Percentiles rank a stretch among this genome's conserved stretches.
phyloP scores from a whole-genome alignment of 1,139 yeast genomes.

The Petasospora rhodanensis region DNA sequence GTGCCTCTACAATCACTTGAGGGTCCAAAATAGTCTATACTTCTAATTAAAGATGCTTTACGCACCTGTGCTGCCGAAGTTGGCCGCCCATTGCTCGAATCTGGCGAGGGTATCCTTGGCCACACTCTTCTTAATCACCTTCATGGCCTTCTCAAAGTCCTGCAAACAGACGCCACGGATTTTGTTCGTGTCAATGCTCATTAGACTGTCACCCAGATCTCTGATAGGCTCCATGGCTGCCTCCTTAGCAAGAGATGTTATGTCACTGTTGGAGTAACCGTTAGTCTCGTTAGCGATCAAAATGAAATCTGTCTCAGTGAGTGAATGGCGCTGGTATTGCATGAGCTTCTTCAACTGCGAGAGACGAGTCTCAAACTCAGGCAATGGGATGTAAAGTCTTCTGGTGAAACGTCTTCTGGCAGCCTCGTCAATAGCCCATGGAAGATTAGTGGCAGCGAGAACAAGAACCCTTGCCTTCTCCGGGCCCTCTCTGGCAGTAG shows the following conservation, averaged over 20 bases:
- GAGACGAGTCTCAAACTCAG: slow-evolving; percentile 53
- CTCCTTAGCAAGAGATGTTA: slow-evolving; percentile 63
- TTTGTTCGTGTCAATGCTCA: slow-evolving; percentile 48
- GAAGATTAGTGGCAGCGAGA: slow-evolving; percentile 60
- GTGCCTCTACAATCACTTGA: too few species aligned
- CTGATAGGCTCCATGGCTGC: slow-evolving; percentile 72
- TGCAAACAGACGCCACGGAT: slow-evolving; percentile 47
- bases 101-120: slow-evolving; percentile 46
- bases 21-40: too few species aligned
- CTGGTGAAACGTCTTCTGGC: slow-evolving; percentile 60
- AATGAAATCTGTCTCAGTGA: slow-evolving; percentile 45
- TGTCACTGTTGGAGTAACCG: slow-evolving; percentile 62
- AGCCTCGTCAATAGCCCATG: slow-evolving; percentile 69
- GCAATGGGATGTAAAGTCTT: slow-evolving; percentile 60
- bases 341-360: slow-evolving; percentile 47
- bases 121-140: slow-evolving; percentile 54
- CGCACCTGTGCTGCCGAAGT: slow-evolving; percentile 35
- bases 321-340: slow-evolving; percentile 29
- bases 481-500: slow-evolving; percentile 39
- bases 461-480: slow-evolving; percentile 48
- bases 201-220: slow-evolving; percentile 52
- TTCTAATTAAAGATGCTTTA: slow-evolving; percentile 8
- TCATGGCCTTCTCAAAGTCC: slow-evolving; percentile 50
- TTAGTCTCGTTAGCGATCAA: slow-evolving; percentile 44
- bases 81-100: slow-evolving; percentile 49